Percentiles rank a stretch among this genome's conserved stretches.
Evolutionary conservation across 2,329 filamentous ascomycete species (phyloP).

Genomic region (Colletotrichum chlorophyti): DNA sequence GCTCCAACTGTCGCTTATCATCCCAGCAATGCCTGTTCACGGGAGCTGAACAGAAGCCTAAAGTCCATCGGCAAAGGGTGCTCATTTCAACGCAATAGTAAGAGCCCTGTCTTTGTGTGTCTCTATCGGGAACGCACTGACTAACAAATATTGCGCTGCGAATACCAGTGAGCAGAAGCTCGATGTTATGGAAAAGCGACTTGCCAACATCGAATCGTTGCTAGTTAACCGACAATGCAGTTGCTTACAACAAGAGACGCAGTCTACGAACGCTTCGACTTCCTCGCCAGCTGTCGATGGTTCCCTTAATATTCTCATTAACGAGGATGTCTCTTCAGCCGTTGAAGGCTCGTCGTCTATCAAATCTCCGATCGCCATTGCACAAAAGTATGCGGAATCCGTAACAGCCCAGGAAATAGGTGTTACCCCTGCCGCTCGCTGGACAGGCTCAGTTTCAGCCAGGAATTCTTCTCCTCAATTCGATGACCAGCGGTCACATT

Average conservation of each 20-base stretch:
- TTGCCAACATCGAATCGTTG: conserved; percentile 1
- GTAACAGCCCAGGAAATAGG: background rate
- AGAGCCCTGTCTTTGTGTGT: too few relatives aligned
- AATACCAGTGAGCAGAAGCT: conserved; percentile 3
- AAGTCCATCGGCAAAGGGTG: conserved; percentile 5
- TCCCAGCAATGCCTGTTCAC: conserved; percentile 1
- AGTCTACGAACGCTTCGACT: too few relatives aligned
- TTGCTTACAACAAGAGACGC: background rate
- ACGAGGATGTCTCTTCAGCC: background rate
- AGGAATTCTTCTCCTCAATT: too few relatives aligned
- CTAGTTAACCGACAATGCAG: background rate
- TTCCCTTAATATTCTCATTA: too few relatives aligned
- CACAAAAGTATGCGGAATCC: background rate
- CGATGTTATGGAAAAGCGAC: background rate
- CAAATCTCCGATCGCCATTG: background rate
- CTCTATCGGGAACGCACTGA: too few relatives aligned
- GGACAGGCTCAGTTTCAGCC: too few relatives aligned
- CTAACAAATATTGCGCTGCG: background rate
- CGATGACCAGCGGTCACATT: too few relatives aligned
- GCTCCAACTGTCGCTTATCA: conserved; percentile 1
- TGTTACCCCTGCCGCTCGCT: background rate
- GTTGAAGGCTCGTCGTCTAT: background rate
- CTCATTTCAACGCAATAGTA: conserved; percentile 2
- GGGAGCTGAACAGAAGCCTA: conserved; percentile 12
- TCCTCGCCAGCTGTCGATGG: too few relatives aligned